Conservation (phyloP, 352 stramenopile species). For the Phytophthora macrochlamydospora region DNA sequence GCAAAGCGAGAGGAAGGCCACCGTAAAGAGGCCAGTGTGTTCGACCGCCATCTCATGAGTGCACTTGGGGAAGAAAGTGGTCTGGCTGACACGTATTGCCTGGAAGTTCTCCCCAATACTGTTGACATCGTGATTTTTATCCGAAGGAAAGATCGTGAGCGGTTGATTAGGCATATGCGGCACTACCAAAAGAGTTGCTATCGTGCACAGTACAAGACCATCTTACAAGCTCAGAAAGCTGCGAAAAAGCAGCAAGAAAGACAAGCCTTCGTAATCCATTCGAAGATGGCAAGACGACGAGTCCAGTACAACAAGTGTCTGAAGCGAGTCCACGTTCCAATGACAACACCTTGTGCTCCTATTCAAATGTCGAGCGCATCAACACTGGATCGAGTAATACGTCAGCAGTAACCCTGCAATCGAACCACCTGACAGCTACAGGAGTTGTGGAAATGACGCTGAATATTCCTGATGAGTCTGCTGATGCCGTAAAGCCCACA, state of each 20-base stretch:
- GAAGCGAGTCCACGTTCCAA: conserved; percentile 9
- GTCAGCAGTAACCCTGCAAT: conserved; percentile 11
- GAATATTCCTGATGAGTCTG: conserved; percentile 18
- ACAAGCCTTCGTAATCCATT: conserved; percentile 5
- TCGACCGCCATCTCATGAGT: conserved; percentile 31
- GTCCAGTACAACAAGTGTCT: conserved; percentile 9
- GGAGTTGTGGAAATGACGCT: conserved; percentile 23
- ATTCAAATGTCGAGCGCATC: conserved; percentile 1
- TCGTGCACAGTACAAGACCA: conserved; percentile 12
- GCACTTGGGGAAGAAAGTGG: conserved; percentile 27
- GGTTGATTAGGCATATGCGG: conserved; percentile 22
- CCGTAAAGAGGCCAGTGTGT: conserved; percentile 30
- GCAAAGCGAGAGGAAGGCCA: conserved; percentile 40
- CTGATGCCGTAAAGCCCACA: conserved; percentile 16
- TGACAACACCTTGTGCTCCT: conserved; percentile 2
- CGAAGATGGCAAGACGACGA: neutral
- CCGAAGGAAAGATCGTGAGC: conserved; percentile 22
- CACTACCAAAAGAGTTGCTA: conserved; percentile 13
- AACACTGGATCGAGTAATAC: neutral
- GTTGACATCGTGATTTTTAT: conserved; percentile 34
- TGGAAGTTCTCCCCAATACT: conserved; percentile 21
- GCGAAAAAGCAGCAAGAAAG: conserved; percentile 15
- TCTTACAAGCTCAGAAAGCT: conserved; percentile 22
- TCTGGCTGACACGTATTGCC: conserved; percentile 25
- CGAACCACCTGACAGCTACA: conserved; percentile 11